Conservation (phyloP, 1,284 basidiomycete genomes). For the Caloboletus firmus region DNA sequence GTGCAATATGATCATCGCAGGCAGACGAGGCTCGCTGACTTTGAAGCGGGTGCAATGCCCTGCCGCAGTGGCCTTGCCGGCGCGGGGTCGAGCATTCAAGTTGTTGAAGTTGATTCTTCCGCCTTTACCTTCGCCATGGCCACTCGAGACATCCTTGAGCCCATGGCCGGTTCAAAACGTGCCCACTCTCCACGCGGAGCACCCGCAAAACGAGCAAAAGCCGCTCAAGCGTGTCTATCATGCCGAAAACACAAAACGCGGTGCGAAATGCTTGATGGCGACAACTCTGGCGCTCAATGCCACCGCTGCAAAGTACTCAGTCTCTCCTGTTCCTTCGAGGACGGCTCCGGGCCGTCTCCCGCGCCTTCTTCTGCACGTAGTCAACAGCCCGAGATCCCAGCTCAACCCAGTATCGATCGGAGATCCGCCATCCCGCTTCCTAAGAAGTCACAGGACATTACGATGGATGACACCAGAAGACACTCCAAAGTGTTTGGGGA, state of each 20-base stretch:
- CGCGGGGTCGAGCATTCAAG: slow-evolving; percentile 13
- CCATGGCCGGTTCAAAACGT: slow-evolving; percentile 30
- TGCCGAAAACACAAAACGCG: slow-evolving; percentile 47
- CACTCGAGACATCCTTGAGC: slow-evolving; percentile 19
- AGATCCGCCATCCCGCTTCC: slow-evolving; percentile 26
- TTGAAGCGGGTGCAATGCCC: slow-evolving; percentile 27
- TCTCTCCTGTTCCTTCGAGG: slow-evolving; percentile 42
- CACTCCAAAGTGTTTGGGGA: slow-evolving; percentile 25
- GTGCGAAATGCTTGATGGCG: slow-evolving; percentile 42
- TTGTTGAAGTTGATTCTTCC: slow-evolving; percentile 3
- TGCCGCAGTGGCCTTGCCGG: slow-evolving; percentile 15
- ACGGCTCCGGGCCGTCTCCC: slow-evolving; percentile 18
- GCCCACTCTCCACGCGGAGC: slow-evolving; percentile 31
- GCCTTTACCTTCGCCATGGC: slow-evolving; percentile 16
- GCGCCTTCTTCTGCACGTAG: slow-evolving; percentile 16
- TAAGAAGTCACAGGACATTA: slow-evolving; percentile 26
- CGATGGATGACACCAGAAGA: slow-evolving; percentile 26
- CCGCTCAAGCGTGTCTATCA: slow-evolving; percentile 41
- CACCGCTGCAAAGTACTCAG: slow-evolving; percentile 45
- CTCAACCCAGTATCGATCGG: slow-evolving; percentile 23
- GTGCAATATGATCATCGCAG: slow-evolving; percentile 6
- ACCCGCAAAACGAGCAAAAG: slow-evolving; percentile 39
- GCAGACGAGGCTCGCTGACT: slow-evolving; percentile 22
- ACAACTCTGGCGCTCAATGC: slow-evolving; percentile 36
- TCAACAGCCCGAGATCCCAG: slow-evolving; percentile 19